A percentile compares a stretch with the other conserved stretches of the same genome.
Evolutionary conservation across 148 eudicot genomes (phyloP).

Genomic region (Rhododendron griersonianum): DNA sequence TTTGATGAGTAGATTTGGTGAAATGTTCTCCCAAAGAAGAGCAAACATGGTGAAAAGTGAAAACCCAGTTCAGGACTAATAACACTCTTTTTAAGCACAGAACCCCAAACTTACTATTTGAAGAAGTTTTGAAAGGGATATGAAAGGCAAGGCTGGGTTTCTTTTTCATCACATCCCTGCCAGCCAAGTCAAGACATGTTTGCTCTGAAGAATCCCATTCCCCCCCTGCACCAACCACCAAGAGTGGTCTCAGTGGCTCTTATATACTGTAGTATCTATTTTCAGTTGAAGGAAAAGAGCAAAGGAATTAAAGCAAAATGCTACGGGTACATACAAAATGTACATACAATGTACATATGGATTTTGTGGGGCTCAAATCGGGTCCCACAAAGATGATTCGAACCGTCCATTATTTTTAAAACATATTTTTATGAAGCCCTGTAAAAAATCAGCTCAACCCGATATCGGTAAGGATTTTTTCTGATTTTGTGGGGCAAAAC

Average conservation of each 20-base stretch:
- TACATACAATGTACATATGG: too few species aligned
- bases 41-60: neutral
- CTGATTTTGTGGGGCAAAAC: too few species aligned
- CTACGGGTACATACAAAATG: too few species aligned
- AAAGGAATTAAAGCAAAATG: neutral
- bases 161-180: neutral
- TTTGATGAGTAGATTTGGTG: neutral
- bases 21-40: neutral
- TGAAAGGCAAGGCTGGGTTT: neutral
- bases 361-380: too few species aligned
- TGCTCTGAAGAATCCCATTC: neutral
- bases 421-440: too few species aligned
- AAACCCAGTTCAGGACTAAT: neutral
- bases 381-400: too few species aligned
- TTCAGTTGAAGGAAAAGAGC: too few species aligned
- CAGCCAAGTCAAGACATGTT: neutral
- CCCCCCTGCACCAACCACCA: neutral
- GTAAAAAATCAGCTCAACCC: too few species aligned
- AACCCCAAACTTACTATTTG: neutral
- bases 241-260: too few species aligned
- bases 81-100: neutral
- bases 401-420: too few species aligned
- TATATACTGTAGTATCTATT: too few species aligned
- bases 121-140: neutral
- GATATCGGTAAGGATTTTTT: too few species aligned